A percentile compares a stretch with the other conserved stretches of the same genome.
phyloP scores from a whole-genome alignment of 768 basidiomycete species.

The Lactarius quietus region DNA sequence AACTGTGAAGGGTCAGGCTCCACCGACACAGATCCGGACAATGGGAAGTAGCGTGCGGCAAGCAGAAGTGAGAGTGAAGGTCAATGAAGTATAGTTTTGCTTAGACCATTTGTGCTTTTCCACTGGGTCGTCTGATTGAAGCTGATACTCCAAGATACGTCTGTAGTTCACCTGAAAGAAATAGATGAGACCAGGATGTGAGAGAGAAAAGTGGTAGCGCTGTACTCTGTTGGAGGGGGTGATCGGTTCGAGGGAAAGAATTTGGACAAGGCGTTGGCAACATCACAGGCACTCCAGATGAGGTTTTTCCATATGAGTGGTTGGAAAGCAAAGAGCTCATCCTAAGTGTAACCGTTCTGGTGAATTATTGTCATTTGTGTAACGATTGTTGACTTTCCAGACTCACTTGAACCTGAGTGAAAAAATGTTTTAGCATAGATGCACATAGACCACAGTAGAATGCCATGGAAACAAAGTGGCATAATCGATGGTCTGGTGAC shows the following conservation, averaged over 20 bases:
- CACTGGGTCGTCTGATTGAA: conserved; percentile 39
- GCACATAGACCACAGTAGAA: background rate
- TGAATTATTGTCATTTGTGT: conserved; percentile 99
- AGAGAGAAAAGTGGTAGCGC: background rate
- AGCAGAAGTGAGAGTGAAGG: no score
- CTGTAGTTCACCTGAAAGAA: conserved; percentile 46
- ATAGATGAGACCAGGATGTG: conserved; percentile 24
- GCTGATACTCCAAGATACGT: conserved; percentile 55
- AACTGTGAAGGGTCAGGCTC: no score
- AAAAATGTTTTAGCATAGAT: conserved; percentile 3
- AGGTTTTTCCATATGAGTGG: conserved; percentile 83
- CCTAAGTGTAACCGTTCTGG: conserved; percentile 78
- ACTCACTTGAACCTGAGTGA: conserved; percentile 84
- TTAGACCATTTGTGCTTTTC: no score
- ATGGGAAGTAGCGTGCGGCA: no score
- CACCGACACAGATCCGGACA: no score
- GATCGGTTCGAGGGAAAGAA: conserved; percentile 74
- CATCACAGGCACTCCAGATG: conserved; percentile 82
- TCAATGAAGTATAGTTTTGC: no score
- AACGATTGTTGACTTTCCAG: conserved; percentile 92
- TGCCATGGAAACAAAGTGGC: no score
- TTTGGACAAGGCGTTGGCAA: conserved; percentile 84
- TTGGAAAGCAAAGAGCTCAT: conserved; percentile 74
- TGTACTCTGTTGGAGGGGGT: conserved; percentile 60
- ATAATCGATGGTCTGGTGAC: conserved; percentile 4